These are phyloP conservation scores for Eucalyptus pauciflora DNA, from an alignment of 345 rosid species.

Conservation along the genomic window DNA sequence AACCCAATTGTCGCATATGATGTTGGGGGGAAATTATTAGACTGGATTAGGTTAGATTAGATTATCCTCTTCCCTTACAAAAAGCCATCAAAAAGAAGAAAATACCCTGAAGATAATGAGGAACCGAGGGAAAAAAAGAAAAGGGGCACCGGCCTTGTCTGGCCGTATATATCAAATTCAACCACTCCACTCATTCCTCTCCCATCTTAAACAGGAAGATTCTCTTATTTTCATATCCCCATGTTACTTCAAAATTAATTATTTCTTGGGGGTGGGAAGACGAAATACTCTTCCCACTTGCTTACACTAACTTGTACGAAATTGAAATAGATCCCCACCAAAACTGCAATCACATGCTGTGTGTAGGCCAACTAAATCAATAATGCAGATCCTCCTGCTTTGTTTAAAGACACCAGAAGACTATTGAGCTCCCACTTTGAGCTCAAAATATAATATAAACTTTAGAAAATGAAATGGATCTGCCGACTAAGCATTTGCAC, in stretches of 20 bases:
- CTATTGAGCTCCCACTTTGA: background rate
- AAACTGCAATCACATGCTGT: background rate
- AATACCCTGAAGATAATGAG: background rate
- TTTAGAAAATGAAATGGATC: background rate
- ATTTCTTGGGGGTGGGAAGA: background rate
- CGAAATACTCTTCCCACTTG: background rate
- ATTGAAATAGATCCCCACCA: background rate
- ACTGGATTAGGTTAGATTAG: background rate
- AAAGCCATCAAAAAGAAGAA: background rate
- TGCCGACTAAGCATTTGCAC: background rate
- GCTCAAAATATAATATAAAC: background rate
- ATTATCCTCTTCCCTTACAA: background rate
- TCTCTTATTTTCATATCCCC: background rate
- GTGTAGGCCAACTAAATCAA: background rate
- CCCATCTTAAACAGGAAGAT: background rate
- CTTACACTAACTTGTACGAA: background rate
- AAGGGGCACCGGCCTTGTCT: background rate
- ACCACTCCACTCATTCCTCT: constrained; percentile 17
- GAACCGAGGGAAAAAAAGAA: background rate
- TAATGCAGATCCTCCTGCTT: background rate
- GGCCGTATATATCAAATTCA: constrained; percentile 8
- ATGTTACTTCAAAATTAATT: background rate
- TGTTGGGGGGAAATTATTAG: background rate
- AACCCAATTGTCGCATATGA: background rate
- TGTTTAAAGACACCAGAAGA: background rate